Conservation (phyloP, 2,329 filamentous ascomycete species). For the Colletotrichum shisoi region DNA sequence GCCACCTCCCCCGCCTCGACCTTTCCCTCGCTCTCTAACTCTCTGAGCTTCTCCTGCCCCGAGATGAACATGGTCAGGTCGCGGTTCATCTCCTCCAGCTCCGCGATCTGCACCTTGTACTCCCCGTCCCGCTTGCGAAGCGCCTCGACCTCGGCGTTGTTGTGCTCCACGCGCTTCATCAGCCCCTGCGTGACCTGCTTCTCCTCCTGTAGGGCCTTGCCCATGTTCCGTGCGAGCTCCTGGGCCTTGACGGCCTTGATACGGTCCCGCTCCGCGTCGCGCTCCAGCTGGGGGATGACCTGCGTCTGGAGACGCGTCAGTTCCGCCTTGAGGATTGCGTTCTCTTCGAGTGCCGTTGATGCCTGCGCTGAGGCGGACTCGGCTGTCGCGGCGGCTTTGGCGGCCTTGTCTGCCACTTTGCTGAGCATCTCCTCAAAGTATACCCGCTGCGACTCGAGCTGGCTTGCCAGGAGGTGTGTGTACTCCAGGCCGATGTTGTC, state of each 20-base stretch:
- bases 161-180: conserved; percentile 79
- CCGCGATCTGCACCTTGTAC: conserved; percentile 69
- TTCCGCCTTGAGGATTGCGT: conserved; percentile 49
- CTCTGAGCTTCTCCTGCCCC: conserved; percentile 79
- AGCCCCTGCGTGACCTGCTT: conserved; percentile 83
- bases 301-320: conserved; percentile 62
- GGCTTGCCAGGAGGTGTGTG: conserved; percentile 88
- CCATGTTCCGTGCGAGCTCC: conserved; percentile 76
- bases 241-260: conserved; percentile 75
- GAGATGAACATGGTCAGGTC: conserved; percentile 89
- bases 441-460: conserved; percentile 88
- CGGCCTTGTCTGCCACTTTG: conserved; percentile 88
- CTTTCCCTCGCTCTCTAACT: conserved; percentile 68
- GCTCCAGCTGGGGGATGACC: conserved; percentile 73
- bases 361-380: conserved; percentile 66
- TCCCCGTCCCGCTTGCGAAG: conserved; percentile 65
- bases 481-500: conserved; percentile 91
- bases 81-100: conserved; percentile 84
- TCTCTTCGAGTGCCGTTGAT: conserved; percentile 57
- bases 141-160: conserved; percentile 68
- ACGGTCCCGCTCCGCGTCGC: conserved; percentile 73
- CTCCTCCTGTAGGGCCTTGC: conserved; percentile 83
- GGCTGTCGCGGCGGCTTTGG: conserved; percentile 72
- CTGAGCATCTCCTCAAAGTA: conserved; percentile 95
- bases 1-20: conserved; percentile 74